Percentiles rank a stretch among this genome's conserved stretches.
These are phyloP conservation scores for Phoenix dactylifera DNA, from an alignment of 176 grass and related monocot species.

Conservation along the genomic window DNA sequence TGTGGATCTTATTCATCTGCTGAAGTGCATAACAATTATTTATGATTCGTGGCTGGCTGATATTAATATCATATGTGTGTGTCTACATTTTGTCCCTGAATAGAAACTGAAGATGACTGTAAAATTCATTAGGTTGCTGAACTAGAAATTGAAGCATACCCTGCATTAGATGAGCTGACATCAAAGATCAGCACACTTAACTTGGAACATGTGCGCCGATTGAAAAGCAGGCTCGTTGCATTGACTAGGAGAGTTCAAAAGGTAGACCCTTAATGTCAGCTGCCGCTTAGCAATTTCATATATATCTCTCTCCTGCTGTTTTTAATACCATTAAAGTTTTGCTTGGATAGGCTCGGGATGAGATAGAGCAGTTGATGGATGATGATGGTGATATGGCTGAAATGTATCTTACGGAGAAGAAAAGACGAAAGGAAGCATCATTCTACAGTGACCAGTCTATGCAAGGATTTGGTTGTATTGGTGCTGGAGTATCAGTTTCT, in stretches of 20 bases:
- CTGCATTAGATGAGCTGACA: constrained; percentile 72
- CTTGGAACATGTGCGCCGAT: constrained; percentile 31
- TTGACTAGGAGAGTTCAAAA: constrained; percentile 95
- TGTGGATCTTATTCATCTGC: too few relatives aligned
- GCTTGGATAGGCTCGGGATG: constrained; percentile 58
- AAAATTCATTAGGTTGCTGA: constrained; percentile 49
- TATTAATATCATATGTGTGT: too few relatives aligned
- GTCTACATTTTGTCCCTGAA: constrained; percentile 1
- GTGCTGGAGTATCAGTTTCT: constrained; percentile 40
- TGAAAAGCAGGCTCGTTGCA: constrained; percentile 87
- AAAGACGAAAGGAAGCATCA: constrained; percentile 50
- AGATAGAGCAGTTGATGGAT: constrained; percentile 95
- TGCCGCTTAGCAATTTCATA: too few relatives aligned
- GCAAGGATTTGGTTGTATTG: constrained; percentile 36
- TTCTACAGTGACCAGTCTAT: constrained; percentile 39
- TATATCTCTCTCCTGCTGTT: too few relatives aligned
- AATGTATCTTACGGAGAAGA: constrained; percentile 98
- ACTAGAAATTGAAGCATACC: constrained; percentile 84
- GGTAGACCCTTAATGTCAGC: constrained; percentile 22
- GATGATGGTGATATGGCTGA: constrained; percentile 98
- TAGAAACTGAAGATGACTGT: constrained; percentile 10
- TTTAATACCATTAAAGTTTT: too few relatives aligned
- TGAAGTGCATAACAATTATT: too few relatives aligned
- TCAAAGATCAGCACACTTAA: constrained; percentile 74
- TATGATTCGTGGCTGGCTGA: too few relatives aligned